Base-by-base conservation (phyloP, 352 stramenopile species). In the Phytophthora fragariaefolia region DNA sequence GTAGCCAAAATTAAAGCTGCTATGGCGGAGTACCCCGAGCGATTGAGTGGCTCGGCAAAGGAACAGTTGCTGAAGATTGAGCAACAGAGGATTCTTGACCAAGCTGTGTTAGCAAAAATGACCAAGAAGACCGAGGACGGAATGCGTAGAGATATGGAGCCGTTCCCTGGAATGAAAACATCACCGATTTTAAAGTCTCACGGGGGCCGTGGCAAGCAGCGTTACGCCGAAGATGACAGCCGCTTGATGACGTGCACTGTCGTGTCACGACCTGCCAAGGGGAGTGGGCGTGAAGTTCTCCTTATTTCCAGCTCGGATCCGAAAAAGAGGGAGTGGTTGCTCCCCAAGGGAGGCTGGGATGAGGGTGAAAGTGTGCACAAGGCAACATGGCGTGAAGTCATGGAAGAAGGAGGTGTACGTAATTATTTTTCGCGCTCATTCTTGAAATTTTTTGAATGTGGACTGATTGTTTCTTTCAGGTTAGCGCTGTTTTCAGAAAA, bases 381-480 rank as follows among this genome's bases (percentile, higher is more conserved):
- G 1, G 42, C 63, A 2, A 57, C 48, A 4, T 27, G 43, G 48
- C 49, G 63, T n/a, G 63, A 71, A 20, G 40, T 53, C 12, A 28
- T 62, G n/a, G 63, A 71, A 50, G 56, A 71, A 62, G 63, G 56
- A 58, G 63, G 64, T 34, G 63, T 71, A 53, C 24, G 59, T 52
- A 13, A 10, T 28, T 34, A n/a, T 49, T 5, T 34, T 34, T 34
- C 28, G 5, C 28, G 9, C 17, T 53, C 4, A 13, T n/a, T 13
- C 10, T 40, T 5, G 40, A 48, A 27, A 26, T n/a, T 48, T 23
- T 27, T 15, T 22, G 6, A 7, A 15, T 23, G 13, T 9, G 12
- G 4, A 38, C n/a, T 53, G 22, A 53, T 26, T 63, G 23, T 40
- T 47, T 55, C 15, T 63, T 7, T 17, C 36, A 60, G 53, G 53